Base-by-base conservation (phyloP, 179 eudicot species). In the Silene vulgaris region DNA sequence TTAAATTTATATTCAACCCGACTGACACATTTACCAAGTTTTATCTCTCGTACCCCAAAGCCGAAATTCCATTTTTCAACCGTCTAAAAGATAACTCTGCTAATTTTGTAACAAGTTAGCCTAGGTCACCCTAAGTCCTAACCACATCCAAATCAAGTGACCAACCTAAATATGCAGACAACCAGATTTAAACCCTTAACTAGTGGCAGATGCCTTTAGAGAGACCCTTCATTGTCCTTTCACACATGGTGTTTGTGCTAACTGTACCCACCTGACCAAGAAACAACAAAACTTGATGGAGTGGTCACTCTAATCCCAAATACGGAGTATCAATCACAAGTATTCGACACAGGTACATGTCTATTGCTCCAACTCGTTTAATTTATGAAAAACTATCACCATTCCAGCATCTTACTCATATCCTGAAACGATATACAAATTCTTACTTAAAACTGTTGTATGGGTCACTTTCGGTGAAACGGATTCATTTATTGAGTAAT, bases 231-330 rank as follows among this genome's bases (percentile, higher is more conserved):
- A 16, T 16, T 56, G 19, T 56, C 20, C 60, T 56, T 56, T 56
- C 60, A 56, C 60, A 56, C 60, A 56, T 56, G 60, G 60, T 56
- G 60, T 14, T 14, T 56, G 60, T 56, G 60, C 60, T 56, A 56
- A 56, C 60, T 56, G 60, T 56, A 56, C 60, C 60, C 20, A 56
- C 60, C 60, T 56, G 60, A 56, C 1, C 0, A 56, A 56, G 60
- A 56, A 16, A 5, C 17, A 56, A 56, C 20, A 56, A 56, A 56
- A 56, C 3, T 50, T 13, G 4, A 14, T 0, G 19, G 19, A 4
- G 19, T 52, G 59, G 60, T 56, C 60, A 56, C 60, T 3, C 1
- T 1, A 14, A 52, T 52, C 19, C 59, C 59, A 3, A 52, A 52
- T 43, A n/a, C n/a, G n/a, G n/a, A n/a, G n/a, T n/a, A 52, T 52